Base-by-base conservation (phyloP, 805 yeast genomes). In the Yarrowia sp. region DNA sequence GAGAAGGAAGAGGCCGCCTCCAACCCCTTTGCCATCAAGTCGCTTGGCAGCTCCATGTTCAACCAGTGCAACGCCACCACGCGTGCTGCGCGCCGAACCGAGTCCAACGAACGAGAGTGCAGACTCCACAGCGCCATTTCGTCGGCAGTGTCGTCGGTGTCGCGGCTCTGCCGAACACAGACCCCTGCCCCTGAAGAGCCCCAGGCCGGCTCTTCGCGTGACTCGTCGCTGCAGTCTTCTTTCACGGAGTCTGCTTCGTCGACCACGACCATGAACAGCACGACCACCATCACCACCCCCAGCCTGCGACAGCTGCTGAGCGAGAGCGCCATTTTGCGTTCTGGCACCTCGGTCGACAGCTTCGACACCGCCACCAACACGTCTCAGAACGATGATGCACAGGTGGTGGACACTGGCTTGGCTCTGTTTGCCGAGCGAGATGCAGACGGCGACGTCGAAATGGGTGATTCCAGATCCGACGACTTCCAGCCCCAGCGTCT, bases 361-460 rank as follows among this genome's bases (percentile, higher is more conserved):
- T 41, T 55, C 31, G 47, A 41, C 15, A 41, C 45, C 22, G 35
- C 61, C 31, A 28, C 61, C 44, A 28, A 36, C 44, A 13, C 44
- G 28, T n/a, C 45, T 10, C 60, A 53, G 44, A 53, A 22, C n/a
- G 44, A 53, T n/a, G 60, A 39, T n/a, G 36, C 60, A 28, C 60
- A 53, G 36, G 28, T 53, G 44, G 15, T 55, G 31, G 61, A 39
- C 22, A 4, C 38, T 3, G 47, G 61, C 4, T 47, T 55, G 4
- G 61, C 61, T 10, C 47, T 55, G 13, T 55, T 55, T 31, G 61
- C 61, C 8, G 61, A 55, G 47, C 45, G 61, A 15, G 64, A 58
- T 14, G 64, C 43, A 7, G 64, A 58, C 18, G 51, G 51, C 8
- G 64, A 58, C 35, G 51, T 58, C 18, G 51, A 42, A 15, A 58